phyloP scores from a whole-genome alignment of 2,329 filamentous ascomycete species.

The Aspergillus pseudonomiae region DNA sequence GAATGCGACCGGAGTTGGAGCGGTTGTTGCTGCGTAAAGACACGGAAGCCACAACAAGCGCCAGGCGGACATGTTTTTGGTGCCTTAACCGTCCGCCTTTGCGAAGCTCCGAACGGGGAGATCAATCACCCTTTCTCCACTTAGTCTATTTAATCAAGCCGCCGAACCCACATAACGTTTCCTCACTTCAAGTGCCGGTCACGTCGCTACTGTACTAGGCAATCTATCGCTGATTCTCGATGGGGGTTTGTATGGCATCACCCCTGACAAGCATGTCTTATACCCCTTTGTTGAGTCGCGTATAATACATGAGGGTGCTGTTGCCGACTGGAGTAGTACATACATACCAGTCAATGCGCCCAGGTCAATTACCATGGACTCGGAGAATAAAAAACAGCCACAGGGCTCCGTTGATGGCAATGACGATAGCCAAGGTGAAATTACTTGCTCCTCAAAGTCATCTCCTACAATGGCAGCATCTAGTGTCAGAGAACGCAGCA shows the following conservation, averaged over 20 bases:
- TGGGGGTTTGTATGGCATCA: not conserved
- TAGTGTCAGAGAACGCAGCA: slow-evolving; percentile 21
- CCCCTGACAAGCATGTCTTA: not conserved
- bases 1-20: slow-evolving; percentile 4
- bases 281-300: not conserved
- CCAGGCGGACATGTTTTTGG: slow-evolving; percentile 19
- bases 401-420: not conserved
- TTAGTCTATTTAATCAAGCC: not conserved
- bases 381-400: not conserved
- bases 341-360: not conserved
- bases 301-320: not conserved
- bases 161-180: not conserved
- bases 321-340: not conserved
- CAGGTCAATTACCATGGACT: slow-evolving; percentile 2
- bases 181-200: not conserved
- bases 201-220: not conserved
- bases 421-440: slow-evolving; percentile 14
- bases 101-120: slow-evolving; percentile 15
- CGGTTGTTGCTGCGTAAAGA: slow-evolving; percentile 12
- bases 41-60: slow-evolving; percentile 12
- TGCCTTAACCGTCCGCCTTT: slow-evolving; percentile 6
- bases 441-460: slow-evolving; percentile 11
- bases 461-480: slow-evolving; percentile 21
- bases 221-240: not conserved
- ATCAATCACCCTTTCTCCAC: slow-evolving; percentile 6